Conservation (phyloP, 108 stramenopile species). For the Cyclotella baltica region DNA sequence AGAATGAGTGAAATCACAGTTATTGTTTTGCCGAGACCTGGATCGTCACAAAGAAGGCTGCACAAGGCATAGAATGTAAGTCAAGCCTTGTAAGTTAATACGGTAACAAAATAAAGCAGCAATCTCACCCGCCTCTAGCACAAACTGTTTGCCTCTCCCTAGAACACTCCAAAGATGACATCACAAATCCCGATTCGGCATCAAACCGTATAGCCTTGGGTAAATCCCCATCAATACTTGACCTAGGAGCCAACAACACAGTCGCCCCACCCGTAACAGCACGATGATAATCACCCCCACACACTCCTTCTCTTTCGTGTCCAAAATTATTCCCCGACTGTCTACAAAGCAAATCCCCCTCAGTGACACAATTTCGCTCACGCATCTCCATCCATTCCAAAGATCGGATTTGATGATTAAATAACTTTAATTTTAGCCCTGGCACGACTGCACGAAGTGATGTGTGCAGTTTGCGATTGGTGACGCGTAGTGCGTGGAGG, state of each 20-base stretch:
- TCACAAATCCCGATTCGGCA: conserved; percentile 11
- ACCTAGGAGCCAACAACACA: conserved; percentile 36
- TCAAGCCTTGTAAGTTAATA: not conserved
- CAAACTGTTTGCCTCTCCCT: conserved; percentile 9
- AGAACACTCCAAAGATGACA: not conserved
- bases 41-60: conserved; percentile 71
- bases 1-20: conserved; percentile 80
- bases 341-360: conserved; percentile 27
- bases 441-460: conserved; percentile 66
- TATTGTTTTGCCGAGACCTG: conserved; percentile 82
- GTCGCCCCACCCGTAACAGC: conserved; percentile 72
- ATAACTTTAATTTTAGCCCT: conserved; percentile 69
- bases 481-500: conserved; percentile 61
- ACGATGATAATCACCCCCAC: conserved; percentile 65
- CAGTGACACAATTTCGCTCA: conserved; percentile 56
- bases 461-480: conserved; percentile 59
- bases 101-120: not conserved
- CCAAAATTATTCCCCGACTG: conserved; percentile 4
- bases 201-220: conserved; percentile 27
- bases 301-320: conserved; percentile 15
- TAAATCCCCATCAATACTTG: not conserved
- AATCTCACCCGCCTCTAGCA: conserved; percentile 50
- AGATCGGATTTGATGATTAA: conserved; percentile 75
- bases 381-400: conserved; percentile 82
- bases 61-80: not conserved